Conservation (phyloP, 495 filamentous ascomycete genomes). For the Pyronema domesticum region DNA sequence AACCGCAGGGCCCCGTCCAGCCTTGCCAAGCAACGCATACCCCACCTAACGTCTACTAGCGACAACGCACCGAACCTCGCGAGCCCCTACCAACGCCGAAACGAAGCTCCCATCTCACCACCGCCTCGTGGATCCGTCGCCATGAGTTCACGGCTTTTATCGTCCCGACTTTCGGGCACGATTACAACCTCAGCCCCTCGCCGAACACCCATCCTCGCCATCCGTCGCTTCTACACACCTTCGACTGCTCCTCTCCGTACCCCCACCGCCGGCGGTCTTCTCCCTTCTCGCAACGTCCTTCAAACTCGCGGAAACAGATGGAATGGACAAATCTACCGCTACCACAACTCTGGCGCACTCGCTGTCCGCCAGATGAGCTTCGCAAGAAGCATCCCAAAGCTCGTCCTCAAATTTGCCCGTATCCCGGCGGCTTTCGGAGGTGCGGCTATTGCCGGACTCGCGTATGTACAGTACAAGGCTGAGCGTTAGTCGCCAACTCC, state of each 20-base stretch:
- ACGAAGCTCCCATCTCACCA: neutral
- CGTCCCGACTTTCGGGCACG: constrained; percentile 8
- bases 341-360: constrained; percentile 39
- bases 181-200: neutral
- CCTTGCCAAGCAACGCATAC: too few species aligned
- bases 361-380: constrained; percentile 77
- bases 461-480: constrained; percentile 93
- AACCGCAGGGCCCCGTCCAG: too few species aligned
- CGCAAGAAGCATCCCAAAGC: constrained; percentile 62
- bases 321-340: constrained; percentile 17
- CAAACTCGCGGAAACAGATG: constrained; percentile 12
- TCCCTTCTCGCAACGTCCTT: constrained; percentile 13
- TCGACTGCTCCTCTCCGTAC: neutral
- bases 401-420: constrained; percentile 70
- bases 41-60: too few species aligned
- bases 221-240: constrained; percentile 7
- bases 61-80: too few species aligned
- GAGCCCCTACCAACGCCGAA: too few species aligned
- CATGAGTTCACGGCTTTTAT: constrained; percentile 24
- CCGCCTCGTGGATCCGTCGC: neutral
- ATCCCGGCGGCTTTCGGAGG: constrained; percentile 84
- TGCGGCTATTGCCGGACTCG: constrained; percentile 64
- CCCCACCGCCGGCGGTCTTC: constrained; percentile 14
- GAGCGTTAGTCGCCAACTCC: constrained; percentile 42
- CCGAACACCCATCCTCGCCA: constrained; percentile 8